Percentiles rank a stretch among this genome's conserved stretches.
These are phyloP conservation scores for Eremothecium coryli DNA, from an alignment of 1,139 yeast genomes.

Conservation along the genomic window DNA sequence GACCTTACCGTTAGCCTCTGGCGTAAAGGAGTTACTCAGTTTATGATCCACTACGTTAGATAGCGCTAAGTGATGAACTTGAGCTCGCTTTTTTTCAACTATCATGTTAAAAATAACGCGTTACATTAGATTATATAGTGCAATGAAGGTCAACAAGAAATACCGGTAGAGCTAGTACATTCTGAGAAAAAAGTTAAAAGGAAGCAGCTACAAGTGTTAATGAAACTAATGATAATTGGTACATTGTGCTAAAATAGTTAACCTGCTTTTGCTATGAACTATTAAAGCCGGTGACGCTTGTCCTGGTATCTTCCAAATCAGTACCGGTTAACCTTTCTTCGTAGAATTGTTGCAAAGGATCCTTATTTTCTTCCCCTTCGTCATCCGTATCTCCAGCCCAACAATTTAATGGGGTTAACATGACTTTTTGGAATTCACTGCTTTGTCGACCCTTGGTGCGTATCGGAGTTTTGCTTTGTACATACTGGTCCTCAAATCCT, in stretches of 20 bases:
- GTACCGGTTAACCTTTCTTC: slow-evolving; percentile 11
- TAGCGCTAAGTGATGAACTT: no score
- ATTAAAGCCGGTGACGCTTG: slow-evolving; percentile 2
- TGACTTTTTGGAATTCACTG: not conserved
- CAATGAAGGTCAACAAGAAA: no score
- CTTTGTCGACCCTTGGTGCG: not conserved
- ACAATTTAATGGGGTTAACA: slow-evolving; percentile 1
- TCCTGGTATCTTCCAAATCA: slow-evolving; percentile 7
- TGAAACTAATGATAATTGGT: not conserved
- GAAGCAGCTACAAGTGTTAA: not conserved
- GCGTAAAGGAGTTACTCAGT: no score
- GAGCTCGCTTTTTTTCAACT: no score
- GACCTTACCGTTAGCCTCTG: no score
- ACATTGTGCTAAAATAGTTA: no score
- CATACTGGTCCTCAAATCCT: slow-evolving; percentile 15
- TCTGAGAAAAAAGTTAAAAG: not conserved
- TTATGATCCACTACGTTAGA: no score
- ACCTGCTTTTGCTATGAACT: not conserved
- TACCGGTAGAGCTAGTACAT: no score
- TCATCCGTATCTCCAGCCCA: slow-evolving; percentile 2
- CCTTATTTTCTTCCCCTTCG: slow-evolving; percentile 10
- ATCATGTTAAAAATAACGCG: no score
- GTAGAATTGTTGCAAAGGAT: slow-evolving; percentile 14
- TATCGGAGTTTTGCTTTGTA: not conserved
- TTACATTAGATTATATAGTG: no score